Evolutionary conservation across 2,329 filamentous ascomycete species (phyloP).

Genomic region (Uncinocarpus reesii): DNA sequence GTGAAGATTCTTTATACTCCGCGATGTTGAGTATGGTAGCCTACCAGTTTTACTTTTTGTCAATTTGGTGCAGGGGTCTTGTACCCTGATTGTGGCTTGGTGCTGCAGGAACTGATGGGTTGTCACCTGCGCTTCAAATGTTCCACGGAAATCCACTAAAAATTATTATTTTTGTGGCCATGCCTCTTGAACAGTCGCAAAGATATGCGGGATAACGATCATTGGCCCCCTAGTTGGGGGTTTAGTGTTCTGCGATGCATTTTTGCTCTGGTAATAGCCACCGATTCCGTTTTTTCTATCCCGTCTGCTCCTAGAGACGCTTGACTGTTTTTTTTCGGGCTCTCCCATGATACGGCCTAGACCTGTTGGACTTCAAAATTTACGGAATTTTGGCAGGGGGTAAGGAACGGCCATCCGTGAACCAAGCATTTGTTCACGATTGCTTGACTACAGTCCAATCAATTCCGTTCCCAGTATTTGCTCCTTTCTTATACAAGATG

Average conservation of each 20-base stretch:
- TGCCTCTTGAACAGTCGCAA: too few species aligned
- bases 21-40: neutral
- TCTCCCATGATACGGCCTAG: too few species aligned
- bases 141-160: neutral
- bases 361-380: too few species aligned
- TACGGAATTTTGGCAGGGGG: too few species aligned
- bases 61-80: neutral
- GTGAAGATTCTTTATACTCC: too few species aligned
- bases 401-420: too few species aligned
- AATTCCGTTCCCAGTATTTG: neutral
- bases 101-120: neutral
- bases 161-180: neutral
- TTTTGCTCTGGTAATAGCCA: too few species aligned
- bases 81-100: neutral
- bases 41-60: neutral
- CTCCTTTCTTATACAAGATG: neutral
- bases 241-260: neutral
- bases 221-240: neutral
- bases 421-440: too few species aligned
- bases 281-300: too few species aligned
- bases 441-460: neutral
- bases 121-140: too few species aligned
- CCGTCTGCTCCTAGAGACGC: too few species aligned
- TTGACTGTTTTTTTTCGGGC: too few species aligned
- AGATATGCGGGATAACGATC: neutral